These are phyloP conservation scores for Chytridiales sp. DNA, from an alignment of 371 early-diverging fungal species.

Conservation along the genomic window DNA sequence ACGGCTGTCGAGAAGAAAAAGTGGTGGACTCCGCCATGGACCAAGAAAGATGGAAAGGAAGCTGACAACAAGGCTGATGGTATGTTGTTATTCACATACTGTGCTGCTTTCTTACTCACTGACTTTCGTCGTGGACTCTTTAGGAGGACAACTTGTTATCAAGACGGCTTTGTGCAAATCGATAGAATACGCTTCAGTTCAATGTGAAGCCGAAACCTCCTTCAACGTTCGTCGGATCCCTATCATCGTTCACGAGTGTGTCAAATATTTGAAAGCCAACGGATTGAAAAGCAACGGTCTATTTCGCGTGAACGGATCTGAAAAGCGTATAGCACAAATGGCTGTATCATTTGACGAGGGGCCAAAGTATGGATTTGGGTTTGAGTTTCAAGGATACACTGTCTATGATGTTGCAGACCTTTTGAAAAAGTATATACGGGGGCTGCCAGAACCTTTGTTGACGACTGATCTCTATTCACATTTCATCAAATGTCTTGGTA, in stretches of 20 bases:
- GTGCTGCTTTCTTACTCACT: conserved; percentile 1
- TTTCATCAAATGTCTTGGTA: conserved; percentile 39
- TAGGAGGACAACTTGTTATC: not conserved
- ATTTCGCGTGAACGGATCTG: conserved; percentile 46
- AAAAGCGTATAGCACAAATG: conserved; percentile 37
- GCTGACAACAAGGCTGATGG: conserved; percentile 3
- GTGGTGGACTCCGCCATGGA: conserved; percentile 14
- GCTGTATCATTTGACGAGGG: conserved; percentile 34
- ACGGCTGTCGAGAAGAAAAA: conserved; percentile 13
- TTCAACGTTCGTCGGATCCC: conserved; percentile 34
- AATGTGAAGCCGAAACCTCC: conserved; percentile 20
- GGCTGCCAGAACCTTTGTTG: conserved; percentile 44
- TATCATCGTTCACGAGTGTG: conserved; percentile 33
- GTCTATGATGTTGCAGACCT: conserved; percentile 48
- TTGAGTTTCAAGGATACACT: conserved; percentile 39
- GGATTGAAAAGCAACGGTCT: conserved; percentile 38
- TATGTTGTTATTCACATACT: not conserved
- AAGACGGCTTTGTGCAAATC: conserved; percentile 20
- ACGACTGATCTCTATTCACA: conserved; percentile 38
- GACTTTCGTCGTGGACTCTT: not conserved
- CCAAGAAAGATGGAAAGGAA: conserved; percentile 13
- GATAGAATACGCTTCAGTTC: conserved; percentile 35
- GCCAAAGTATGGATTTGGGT: conserved; percentile 39
- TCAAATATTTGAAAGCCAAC: conserved; percentile 22
- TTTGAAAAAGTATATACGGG: conserved; percentile 40